Evolutionary conservation across 2,329 filamentous ascomycete genomes (phyloP), one percentile per base, ranked within the genome.

Genomic region (Triangularia verruculosa): DNA sequence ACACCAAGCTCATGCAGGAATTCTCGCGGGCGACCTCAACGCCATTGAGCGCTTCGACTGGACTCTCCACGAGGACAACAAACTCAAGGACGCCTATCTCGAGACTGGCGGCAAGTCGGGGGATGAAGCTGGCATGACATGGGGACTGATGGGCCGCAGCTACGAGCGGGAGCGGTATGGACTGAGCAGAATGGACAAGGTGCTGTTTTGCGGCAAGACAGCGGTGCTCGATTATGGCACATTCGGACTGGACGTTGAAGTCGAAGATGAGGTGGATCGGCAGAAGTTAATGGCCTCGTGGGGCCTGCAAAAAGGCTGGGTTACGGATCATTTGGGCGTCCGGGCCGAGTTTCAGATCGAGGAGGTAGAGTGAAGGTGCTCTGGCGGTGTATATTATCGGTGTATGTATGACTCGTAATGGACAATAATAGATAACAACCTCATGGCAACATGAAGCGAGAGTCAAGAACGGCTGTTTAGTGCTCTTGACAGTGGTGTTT

Each of bases 171-270:
- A 79, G 43, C 73, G 69, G 62, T 85, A 81, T 71, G 83, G 82
- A 0, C 79, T 77, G 61, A 78, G 75, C 32, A 74, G 84, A 5
- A 83, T 86, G 82, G 84, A 86, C 61, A 97, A 86, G 72, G 75
- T 86, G 9, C 74, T 80, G 27, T 82, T 78, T 67, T 78, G 76
- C 51, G 83, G 83, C 1, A 64, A 61, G 30, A 39, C 62, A 11
- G 65, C 63, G 65, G 61, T 75, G 22, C 61, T 65, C 17, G 69
- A 57, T n/a, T 79, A 85, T 61, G 77, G 80, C 64, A 76, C 76
- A 54, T 81, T 85, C 59, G 83, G 83, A 0, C 68, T 71, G 51
- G 81, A 78, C 63, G 76, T 83, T 1, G 73, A 76, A 30, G 76
- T 79, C 12, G 66, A 69, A 61, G 73, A 75, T 6, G 69, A 75